Conservation (phyloP, 2,329 filamentous ascomycete species). For the Calonectria multiphialidica region DNA sequence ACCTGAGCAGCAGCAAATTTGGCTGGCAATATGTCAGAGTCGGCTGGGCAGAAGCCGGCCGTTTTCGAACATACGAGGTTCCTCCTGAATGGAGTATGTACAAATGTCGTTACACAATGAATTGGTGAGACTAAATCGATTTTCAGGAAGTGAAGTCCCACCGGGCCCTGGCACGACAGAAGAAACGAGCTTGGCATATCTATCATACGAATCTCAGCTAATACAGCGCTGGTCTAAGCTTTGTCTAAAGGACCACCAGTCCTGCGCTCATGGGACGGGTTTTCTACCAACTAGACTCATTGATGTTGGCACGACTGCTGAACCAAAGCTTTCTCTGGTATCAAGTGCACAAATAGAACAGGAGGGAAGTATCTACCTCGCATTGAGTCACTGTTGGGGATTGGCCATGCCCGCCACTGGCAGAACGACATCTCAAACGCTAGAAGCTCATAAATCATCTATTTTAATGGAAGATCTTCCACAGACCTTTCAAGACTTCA, state of each 20-base stretch:
- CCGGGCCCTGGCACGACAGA: neutral
- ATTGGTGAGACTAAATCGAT: neutral
- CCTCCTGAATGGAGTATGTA: slow-evolving; percentile 16
- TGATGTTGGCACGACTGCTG: slow-evolving; percentile 10
- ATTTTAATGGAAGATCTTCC: neutral
- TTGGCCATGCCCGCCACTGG: slow-evolving; percentile 11
- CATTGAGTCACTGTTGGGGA: slow-evolving; percentile 23
- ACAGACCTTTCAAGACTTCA: slow-evolving; percentile 13
- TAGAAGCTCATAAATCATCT: neutral
- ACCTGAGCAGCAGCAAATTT: slow-evolving; percentile 16
- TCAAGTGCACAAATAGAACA: neutral
- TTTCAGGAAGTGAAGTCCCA: neutral
- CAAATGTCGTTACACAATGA: neutral
- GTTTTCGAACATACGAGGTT: neutral
- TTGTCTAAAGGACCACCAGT: neutral
- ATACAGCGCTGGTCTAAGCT: slow-evolving; percentile 12
- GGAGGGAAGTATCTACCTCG: neutral
- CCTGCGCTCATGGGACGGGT: neutral
- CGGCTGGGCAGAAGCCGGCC: slow-evolving; percentile 7
- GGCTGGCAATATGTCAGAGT: slow-evolving; percentile 2
- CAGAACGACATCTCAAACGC: neutral
- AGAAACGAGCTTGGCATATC: neutral
- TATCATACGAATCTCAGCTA: neutral
- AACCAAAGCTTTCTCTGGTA: neutral
- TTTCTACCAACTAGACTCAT: slow-evolving; percentile 12